Base-by-base conservation (phyloP, 495 filamentous ascomycete genomes). In the Thermochaetoides thermophila region DNA sequence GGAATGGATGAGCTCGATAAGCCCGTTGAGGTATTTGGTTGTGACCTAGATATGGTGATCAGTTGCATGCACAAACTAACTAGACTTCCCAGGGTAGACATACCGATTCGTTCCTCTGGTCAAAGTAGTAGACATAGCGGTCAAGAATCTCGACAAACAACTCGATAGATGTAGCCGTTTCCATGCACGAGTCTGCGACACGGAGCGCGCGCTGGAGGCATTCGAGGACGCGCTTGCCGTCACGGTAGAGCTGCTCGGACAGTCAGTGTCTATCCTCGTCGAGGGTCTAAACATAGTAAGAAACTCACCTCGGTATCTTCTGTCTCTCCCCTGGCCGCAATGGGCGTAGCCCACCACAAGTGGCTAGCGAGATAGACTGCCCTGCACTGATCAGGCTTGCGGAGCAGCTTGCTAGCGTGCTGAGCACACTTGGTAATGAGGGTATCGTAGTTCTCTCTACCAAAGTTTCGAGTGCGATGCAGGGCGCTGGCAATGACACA, bases 181-280 rank as follows among this genome's bases (percentile, higher is more conserved):
- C 89, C 89, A 97, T 97, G 60, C 89, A 97, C 5, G 89, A 89
- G 56, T 97, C 89, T 2, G 89, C 89, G 6, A 97, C 89, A 31
- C 89, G 81, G 14, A 96, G 74, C 13, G 89, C 91, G 35, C 89
- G 81, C 54, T 96, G 89, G 11, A 97, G 66, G 52, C 89, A 97
- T 54, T 97, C 89, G 10, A 97, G 69, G 5, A 97, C 89, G 21
- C 89, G 74, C 57, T 96, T 96, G 11, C 91, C 91, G 45, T 97
- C 89, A 26, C 87, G 87, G 56, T 96, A 96, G 22, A 94, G 72
- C 82, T 93, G 43, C 17, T 18, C 8, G 2, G 1, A 9, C 17
- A n/a, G 37, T 60, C 26, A 60, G 50, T 25, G 26, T 13, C 21
- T 6, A 24, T 42, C 31, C 42, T 19, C 20, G 17, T 27, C 6